Evolutionary conservation across 768 basidiomycete species (phyloP), one percentile per base, ranked within the genome.

Genomic region (Suillus alpinus): DNA sequence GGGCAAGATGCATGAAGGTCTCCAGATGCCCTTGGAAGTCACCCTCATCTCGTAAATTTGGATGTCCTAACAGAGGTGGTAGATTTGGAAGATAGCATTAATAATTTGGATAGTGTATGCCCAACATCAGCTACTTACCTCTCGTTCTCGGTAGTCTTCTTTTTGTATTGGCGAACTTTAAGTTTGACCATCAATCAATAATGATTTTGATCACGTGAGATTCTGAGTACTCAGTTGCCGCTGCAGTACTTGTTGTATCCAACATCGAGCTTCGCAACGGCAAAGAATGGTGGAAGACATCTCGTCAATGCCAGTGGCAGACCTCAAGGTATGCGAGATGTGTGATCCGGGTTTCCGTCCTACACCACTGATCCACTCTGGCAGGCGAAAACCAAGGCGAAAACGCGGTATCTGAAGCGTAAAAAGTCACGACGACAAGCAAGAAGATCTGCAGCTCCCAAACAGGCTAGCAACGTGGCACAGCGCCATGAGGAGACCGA

Each of bases 381-480:
- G 2, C 65, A 86, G 81, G 70, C 70, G 49, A 89, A 89, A 75
- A 90, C 91, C 1, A 87, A 82, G 59, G 87, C 89, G 1, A 90
- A 92, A 71, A 74, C 84, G 65, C 78, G 86, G 61, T 92, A 94
- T 70, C 76, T 92, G 46, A 86, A 83, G 68, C 84, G 84, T 55
- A 94, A 94, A 75, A 85, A 84, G 63, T 80, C 83, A 56, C 80
- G 87, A 59, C 81, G 83, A 69, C 90, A 88, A 73, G 78, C 75
- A 55, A 75, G 75, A 61, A 81, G 77, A 55, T 56, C 66, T 26
- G 68, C 72, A 9, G 67, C 69, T 26, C 64, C 73, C 10, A 64
- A 18, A 59, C 63, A 9, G 71, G 70, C 56, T 65, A 63, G 9
- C n/a, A 43, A 43, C 4, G 3, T 9, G n/a, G n/a, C 4, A 43